Percentiles rank a stretch among this genome's conserved stretches.
phyloP scores from a whole-genome alignment of 495 filamentous ascomycete genomes.

The Astrocystis sublimbata region DNA sequence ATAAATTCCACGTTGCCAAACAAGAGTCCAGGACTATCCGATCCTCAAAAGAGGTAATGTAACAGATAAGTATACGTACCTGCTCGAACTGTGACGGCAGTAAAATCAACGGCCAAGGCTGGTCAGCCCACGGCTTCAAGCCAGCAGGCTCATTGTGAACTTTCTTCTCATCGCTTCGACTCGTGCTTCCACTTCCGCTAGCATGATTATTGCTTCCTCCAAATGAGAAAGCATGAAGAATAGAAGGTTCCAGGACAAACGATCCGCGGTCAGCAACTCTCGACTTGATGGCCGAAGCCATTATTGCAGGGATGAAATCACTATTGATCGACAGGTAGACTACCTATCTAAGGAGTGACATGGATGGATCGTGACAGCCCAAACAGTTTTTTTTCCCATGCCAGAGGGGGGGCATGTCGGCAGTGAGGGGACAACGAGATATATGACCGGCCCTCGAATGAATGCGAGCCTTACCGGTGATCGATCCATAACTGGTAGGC shows the following conservation, averaged over 20 bases:
- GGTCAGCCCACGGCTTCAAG: constrained; percentile 37
- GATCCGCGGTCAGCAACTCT: neutral
- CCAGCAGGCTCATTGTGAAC: neutral
- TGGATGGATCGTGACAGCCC: no score
- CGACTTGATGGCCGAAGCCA: neutral
- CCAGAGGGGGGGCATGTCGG: no score
- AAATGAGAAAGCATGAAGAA: neutral
- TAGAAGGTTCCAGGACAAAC: neutral
- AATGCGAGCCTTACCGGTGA: neutral
- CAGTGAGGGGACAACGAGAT: neutral
- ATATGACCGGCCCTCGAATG: neutral
- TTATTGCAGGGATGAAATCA: neutral
- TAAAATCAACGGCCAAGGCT: constrained; percentile 37
- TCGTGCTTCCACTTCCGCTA: neutral
- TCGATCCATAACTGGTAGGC: neutral
- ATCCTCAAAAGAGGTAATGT: neutral
- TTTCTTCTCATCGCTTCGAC: neutral
- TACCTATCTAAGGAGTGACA: neutral
- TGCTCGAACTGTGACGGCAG: constrained; percentile 26
- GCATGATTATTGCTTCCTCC: neutral
- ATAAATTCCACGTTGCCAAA: neutral
- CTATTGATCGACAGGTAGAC: neutral
- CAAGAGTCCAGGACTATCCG: neutral
- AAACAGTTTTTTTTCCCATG: no score
- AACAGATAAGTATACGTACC: constrained; percentile 22